Evolutionary conservation across 352 stramenopile genomes (phyloP), one percentile per base, ranked within the genome.

Genomic region (Phytopythium mirpurense): DNA sequence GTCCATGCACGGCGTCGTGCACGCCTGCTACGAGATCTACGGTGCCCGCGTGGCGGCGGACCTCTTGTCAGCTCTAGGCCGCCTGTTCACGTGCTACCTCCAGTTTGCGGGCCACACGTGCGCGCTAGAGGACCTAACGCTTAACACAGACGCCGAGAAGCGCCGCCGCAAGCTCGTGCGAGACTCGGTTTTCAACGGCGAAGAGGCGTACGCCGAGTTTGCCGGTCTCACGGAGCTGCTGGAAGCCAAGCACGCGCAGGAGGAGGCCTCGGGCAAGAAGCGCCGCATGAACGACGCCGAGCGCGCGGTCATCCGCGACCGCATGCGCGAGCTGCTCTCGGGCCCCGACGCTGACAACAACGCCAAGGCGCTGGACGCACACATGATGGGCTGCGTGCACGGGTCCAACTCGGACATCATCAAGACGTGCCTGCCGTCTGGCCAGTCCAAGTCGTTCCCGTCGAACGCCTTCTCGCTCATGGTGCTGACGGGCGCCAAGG

Each of bases 401-500:
- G 83, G 83, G 53, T 93, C 83, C 32, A 97, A 97, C 59, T 98
- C 86, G 59, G 85, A 98, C 44, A 99, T 99, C 65, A 99, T 99
- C 62, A 99, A 99, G 78, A 93, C 88, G 42, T 99, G 97, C 88
- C 77, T 99, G 53, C 98, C 98, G 0, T 81, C 90, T 60, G 97
- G 97, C 21, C 90, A 99, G 62, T 88, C 83, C 11, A 98, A 99
- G 64, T 85, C 96, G 21, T 99, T 99, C 78, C 97, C 97, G 11
- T 73, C 87, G 51, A 99, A 99, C 76, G 97, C 90, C 49, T 99
- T 99, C 76, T 97, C 93, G 56, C 81, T 99, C 16, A 99, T 99
- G 97, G 96, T 99, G 21, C 86, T 98, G 14, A 99, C 97, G 31
- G 98, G 98, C 61, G 97, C 97, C 19, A 99, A 99, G 82, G 98